These are phyloP conservation scores for Picochlorum sp. DNA, from an alignment of 139 green algal genomes.

Conservation along the genomic window DNA sequence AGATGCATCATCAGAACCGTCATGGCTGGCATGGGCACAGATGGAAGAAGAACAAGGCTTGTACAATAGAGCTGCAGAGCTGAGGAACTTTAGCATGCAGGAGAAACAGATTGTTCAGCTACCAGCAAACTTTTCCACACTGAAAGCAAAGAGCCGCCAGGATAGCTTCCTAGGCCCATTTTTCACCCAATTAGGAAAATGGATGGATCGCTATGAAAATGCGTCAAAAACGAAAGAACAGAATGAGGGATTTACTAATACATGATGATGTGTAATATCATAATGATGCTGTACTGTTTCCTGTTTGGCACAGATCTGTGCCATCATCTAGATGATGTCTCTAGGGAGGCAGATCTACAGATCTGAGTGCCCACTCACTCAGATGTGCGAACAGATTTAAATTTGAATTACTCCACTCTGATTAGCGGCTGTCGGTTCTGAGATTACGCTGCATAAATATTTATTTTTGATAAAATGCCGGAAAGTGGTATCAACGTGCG, in stretches of 20 bases:
- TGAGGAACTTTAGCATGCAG: conserved; percentile 61
- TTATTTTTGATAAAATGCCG: no score
- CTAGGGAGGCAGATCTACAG: no score
- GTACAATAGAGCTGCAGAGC: conserved; percentile 67
- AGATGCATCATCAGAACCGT: conserved; percentile 58
- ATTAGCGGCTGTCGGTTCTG: no score
- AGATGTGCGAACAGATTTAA: no score
- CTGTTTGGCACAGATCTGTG: no score
- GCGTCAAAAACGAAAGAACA: conserved; percentile 8
- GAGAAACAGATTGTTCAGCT: conserved; percentile 54
- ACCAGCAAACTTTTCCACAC: conserved; percentile 56
- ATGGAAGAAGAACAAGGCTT: conserved; percentile 82
- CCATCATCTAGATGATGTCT: no score
- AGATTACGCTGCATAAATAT: no score
- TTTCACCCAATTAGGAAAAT: conserved; percentile 15
- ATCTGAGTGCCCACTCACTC: no score
- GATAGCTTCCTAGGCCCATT: conserved; percentile 11
- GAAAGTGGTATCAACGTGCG: no score
- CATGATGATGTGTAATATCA: not conserved
- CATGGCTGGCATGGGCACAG: conserved; percentile 73
- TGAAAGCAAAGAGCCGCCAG: not conserved
- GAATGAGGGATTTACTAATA: not conserved
- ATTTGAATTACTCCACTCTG: no score
- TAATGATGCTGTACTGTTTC: no score
- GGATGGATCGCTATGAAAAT: conserved; percentile 25